Conservation (phyloP, 352 stramenopile species). For the Pythium brachiatum region DNA sequence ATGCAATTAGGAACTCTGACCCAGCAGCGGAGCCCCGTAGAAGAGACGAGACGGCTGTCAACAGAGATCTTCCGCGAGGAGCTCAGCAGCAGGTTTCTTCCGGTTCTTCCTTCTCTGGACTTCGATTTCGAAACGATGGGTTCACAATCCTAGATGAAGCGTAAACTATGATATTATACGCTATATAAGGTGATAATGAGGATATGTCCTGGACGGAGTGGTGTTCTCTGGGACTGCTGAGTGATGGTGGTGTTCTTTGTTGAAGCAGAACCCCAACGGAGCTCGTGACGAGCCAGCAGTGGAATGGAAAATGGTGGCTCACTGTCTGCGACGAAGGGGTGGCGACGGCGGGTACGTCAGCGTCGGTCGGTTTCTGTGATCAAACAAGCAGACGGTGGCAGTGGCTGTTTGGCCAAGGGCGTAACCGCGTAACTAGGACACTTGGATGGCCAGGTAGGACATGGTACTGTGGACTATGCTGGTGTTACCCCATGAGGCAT, state of each 20-base stretch:
- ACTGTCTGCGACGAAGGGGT: neutral
- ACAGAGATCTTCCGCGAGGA: conserved; percentile 1
- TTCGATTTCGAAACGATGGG: conserved; percentile 10
- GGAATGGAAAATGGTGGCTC: conserved; percentile 10
- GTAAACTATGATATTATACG: neutral
- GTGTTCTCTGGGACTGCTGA: conserved; percentile 5
- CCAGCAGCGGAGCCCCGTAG: no score
- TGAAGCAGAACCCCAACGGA: conserved; percentile 10
- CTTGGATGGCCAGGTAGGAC: no score
- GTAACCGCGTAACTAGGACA: no score
- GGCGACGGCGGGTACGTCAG: neutral
- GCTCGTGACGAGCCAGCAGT: neutral
- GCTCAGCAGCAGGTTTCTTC: neutral
- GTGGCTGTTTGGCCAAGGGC: no score
- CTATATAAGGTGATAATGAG: conserved; percentile 5
- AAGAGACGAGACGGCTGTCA: neutral
- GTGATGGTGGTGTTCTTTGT: conserved; percentile 19
- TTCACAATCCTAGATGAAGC: neutral
- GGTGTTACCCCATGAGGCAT: no score
- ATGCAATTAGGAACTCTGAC: no score
- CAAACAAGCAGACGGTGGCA: neutral
- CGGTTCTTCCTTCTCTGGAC: conserved; percentile 14
- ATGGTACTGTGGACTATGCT: no score
- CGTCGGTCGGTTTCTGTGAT: neutral
- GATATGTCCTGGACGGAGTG: neutral